A percentile compares a stretch with the other conserved stretches of the same genome.
Evolutionary conservation across 1,139 yeast species (phyloP).

Genomic region (Sugiyamaella sp.): DNA sequence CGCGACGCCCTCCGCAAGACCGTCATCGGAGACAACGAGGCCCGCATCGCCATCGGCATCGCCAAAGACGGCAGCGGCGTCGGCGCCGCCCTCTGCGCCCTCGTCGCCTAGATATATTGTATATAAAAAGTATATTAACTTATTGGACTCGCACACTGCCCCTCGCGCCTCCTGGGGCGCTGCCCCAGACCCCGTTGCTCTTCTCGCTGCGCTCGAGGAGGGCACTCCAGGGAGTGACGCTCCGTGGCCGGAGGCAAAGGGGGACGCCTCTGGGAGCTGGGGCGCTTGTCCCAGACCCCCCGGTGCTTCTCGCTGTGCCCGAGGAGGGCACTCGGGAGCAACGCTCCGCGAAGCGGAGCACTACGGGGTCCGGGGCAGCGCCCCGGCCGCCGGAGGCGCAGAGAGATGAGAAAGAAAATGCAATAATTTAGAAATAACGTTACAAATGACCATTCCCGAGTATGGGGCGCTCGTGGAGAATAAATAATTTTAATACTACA

Average conservation of each 20-base stretch:
- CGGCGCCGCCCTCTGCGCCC: conserved; percentile 93
- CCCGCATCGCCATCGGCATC: conserved; percentile 68
- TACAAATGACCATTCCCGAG: conserved; percentile 3
- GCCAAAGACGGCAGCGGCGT: conserved; percentile 96
- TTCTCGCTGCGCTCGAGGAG: background rate
- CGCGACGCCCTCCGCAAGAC: conserved; percentile 73
- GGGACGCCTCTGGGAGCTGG: no score
- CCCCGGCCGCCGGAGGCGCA: background rate
- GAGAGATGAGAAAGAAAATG: conserved; percentile 1
- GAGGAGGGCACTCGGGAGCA: background rate
- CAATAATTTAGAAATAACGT: conserved; percentile 15
- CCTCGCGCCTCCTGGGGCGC: conserved; percentile 3
- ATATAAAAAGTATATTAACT: background rate
- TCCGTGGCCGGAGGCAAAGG: no score
- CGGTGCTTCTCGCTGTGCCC: background rate
- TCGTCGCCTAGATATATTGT: conserved; percentile 36
- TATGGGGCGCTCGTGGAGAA: background rate
- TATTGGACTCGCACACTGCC: conserved; percentile 1
- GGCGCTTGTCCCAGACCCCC: background rate
- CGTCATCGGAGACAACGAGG: conserved; percentile 60
- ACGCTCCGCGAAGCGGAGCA: background rate
- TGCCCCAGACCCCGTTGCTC: background rate
- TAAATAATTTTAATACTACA: conserved; percentile 7
- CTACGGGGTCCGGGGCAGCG: background rate
- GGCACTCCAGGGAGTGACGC: background rate